A percentile compares a stretch with the other conserved stretches of the same genome.
These are phyloP conservation scores for Rhynchospora pubera DNA, from an alignment of 176 grass and related monocot genomes.

Conservation along the genomic window DNA sequence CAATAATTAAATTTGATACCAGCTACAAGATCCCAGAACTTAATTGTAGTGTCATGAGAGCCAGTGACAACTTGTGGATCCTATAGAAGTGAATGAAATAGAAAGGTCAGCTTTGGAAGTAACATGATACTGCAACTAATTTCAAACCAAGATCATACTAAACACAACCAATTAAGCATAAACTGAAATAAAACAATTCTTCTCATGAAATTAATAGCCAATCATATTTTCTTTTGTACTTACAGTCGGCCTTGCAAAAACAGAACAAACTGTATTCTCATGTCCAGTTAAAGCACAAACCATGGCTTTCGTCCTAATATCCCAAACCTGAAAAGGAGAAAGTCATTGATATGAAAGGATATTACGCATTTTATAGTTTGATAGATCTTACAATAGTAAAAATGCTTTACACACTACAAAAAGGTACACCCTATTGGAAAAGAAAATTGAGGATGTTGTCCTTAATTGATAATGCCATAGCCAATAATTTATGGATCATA, in stretches of 20 bases:
- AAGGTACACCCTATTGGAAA: not conserved
- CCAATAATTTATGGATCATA: not conserved
- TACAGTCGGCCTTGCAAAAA: conserved; percentile 90
- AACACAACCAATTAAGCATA: not conserved
- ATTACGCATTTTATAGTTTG: not conserved
- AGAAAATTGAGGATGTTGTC: not conserved
- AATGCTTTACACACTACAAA: not conserved
- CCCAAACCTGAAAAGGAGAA: conserved; percentile 65
- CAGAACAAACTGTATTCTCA: conserved; percentile 96
- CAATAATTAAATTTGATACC: conserved; percentile 38
- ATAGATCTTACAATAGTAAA: not conserved
- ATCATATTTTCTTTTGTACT: conserved; percentile 21
- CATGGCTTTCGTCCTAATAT: conserved; percentile 89
- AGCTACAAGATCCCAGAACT: conserved; percentile 98
- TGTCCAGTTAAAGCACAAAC: conserved; percentile 97
- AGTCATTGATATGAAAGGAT: not conserved
- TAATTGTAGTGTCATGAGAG: conserved; percentile 94
- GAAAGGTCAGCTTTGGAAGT: not conserved
- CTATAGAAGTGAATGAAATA: conserved; percentile 29
- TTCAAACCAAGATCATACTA: not conserved
- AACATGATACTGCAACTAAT: not conserved
- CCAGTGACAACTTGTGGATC: conserved; percentile 99
- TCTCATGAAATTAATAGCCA: not conserved
- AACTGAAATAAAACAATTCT: conserved; percentile 10
- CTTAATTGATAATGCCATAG: not conserved